Evolutionary conservation across 345 rosid species (phyloP).

Genomic region (Punica granatum): DNA sequence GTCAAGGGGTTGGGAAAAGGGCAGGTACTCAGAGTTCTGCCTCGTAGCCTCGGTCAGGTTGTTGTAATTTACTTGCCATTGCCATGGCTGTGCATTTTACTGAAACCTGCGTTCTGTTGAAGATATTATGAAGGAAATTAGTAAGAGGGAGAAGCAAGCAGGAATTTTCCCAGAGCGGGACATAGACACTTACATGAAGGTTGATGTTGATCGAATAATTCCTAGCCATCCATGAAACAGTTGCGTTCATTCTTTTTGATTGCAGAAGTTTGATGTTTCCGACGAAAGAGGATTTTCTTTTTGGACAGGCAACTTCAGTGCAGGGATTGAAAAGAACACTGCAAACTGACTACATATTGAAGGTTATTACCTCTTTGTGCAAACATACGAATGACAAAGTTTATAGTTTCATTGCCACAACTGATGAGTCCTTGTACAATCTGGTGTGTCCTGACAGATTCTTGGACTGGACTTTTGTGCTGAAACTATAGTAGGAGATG

Average conservation of each 20-base stretch:
- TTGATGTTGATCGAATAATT: neutral
- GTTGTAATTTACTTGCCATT: neutral
- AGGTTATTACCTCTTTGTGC: conserved; percentile 20
- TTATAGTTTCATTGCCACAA: neutral
- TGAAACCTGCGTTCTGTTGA: neutral
- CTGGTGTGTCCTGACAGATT: conserved; percentile 25
- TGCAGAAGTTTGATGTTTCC: neutral
- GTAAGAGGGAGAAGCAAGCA: conserved; percentile 38
- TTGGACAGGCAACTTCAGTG: conserved; percentile 38
- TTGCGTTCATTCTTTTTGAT: neutral
- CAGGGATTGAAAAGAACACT: conserved; percentile 33
- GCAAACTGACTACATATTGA: conserved; percentile 49
- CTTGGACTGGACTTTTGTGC: conserved; percentile 63
- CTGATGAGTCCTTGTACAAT: neutral
- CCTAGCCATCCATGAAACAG: neutral
- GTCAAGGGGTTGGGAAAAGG: conserved; percentile 32
- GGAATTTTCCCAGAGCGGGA: conserved; percentile 38
- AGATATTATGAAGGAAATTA: conserved; percentile 34
- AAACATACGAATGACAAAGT: neutral
- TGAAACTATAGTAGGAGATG: conserved; percentile 63
- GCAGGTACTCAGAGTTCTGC: conserved; percentile 8
- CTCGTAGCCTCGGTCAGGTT: neutral
- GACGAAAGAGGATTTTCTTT: neutral
- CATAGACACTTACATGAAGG: conserved; percentile 52
- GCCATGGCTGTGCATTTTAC: neutral